phyloP scores from a whole-genome alignment of 768 basidiomycete genomes.

The Podaxis sp. region DNA sequence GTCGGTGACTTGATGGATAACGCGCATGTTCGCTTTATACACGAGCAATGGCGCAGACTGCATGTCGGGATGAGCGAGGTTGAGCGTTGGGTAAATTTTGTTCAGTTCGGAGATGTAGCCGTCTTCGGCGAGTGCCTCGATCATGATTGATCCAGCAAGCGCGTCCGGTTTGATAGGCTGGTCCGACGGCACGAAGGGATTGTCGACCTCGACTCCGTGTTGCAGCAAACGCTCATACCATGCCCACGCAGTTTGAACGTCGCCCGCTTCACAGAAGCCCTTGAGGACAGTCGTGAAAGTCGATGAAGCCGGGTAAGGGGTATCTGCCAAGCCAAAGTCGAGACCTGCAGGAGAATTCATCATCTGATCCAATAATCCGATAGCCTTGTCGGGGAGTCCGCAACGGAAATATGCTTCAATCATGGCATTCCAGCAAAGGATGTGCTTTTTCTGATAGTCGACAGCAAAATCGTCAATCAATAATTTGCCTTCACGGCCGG shows the following conservation, averaged over 20 bases:
- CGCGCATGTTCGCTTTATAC: constrained; percentile 36
- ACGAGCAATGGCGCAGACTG: constrained; percentile 41
- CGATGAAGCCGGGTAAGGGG: constrained; percentile 58
- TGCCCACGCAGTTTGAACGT: constrained; percentile 58
- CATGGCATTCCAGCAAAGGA: constrained; percentile 73
- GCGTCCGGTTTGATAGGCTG: constrained; percentile 45
- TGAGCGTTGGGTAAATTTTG: constrained; percentile 34
- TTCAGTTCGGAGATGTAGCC: constrained; percentile 45
- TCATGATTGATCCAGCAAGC: constrained; percentile 56
- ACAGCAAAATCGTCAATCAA: neutral
- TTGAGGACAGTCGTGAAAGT: constrained; percentile 65
- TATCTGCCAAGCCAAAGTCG: constrained; percentile 35
- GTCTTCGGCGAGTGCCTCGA: constrained; percentile 41
- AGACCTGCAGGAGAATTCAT: constrained; percentile 45
- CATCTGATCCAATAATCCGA: constrained; percentile 72
- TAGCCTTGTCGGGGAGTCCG: constrained; percentile 59
- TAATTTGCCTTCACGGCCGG: constrained; percentile 39
- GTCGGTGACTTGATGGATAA: constrained; percentile 18
- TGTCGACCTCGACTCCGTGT: constrained; percentile 32
- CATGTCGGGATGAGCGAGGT: constrained; percentile 32
- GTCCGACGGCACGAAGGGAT: constrained; percentile 41
- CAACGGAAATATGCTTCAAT: constrained; percentile 70
- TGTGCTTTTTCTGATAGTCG: constrained; percentile 23
- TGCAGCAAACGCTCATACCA: constrained; percentile 73
- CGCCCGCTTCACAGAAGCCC: constrained; percentile 64